Base-by-base conservation (phyloP, 345 rosid genomes). In the Raphanus raphanistrum region DNA sequence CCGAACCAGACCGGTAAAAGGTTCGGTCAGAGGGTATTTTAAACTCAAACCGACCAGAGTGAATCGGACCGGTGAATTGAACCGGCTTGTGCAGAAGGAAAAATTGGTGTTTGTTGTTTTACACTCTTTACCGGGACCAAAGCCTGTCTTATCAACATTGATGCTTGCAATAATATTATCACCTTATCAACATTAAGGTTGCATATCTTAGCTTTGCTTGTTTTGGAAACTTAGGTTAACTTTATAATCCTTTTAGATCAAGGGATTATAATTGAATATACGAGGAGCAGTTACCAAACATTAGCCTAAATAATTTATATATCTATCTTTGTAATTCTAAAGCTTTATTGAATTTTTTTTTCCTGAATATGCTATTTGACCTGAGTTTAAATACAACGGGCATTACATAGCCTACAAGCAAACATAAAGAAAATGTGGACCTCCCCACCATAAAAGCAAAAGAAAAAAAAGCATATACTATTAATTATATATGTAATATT, bases 361-460 rank as follows among this genome's bases (percentile, higher is more conserved):
- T 27, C 4, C 33, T 63, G 8, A 63, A 77, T 70, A 76, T 70
- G 80, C 80, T 70, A 70, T 70, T 4, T 77, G 75, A 38, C 80
- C 80, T 75, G 50, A 55, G 50, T 63, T 71, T 77, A 77, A 12
- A 55, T 71, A 70, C 26, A 71, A 70, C 59, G 36, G 80, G 80
- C 75, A 70, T 77, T 77, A 70, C 76, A 77, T 77, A 77, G 76
- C 75, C 76, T 77, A 77, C 59, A 63, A 63, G 71, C 45, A 70
- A 63, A 63, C 75, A 63, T 77, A 70, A 77, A 77, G 66, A 69
- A 63, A 36, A 17, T 38, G 71, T 63, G 71, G 80, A 25, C 13
- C 76, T 63, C 71, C 65, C 71, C 80, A 55, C 70, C 64, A 70
- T 38, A 16, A 77, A 76, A 63, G 80, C 71, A 70, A 70, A 70